Percentiles rank a stretch among this genome's conserved stretches.
Conservation (phyloP, 345 rosid genomes). For the Moringa oleifera region DNA sequence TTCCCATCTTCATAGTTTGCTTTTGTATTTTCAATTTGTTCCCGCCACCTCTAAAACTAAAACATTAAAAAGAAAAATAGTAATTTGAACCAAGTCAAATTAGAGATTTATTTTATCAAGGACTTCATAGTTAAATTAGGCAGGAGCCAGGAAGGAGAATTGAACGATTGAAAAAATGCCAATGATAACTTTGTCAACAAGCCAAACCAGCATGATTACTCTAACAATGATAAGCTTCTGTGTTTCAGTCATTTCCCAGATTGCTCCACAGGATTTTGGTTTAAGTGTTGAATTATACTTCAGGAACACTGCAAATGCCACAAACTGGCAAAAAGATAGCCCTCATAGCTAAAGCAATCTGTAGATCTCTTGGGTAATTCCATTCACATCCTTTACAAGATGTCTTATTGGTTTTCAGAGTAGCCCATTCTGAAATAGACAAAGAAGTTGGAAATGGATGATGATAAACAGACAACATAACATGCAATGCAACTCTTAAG, state of each 20-base stretch:
- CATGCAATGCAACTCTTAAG: neutral
- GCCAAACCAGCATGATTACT: neutral
- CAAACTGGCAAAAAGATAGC: neutral
- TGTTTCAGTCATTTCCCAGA: too few relatives aligned
- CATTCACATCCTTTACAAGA: neutral
- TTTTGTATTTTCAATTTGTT: too few relatives aligned
- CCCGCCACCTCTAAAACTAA: neutral
- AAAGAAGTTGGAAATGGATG: neutral
- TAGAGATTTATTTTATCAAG: too few relatives aligned
- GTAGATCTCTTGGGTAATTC: neutral
- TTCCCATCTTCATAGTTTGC: neutral
- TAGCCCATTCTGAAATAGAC: neutral
- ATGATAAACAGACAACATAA: neutral
- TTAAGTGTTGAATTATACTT: too few relatives aligned
- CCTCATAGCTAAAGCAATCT: neutral
- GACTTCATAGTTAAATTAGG: too few relatives aligned
- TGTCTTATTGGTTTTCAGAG: neutral
- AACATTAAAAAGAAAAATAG: neutral
- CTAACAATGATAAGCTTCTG: too few relatives aligned
- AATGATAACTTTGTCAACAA: neutral
- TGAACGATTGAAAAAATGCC: too few relatives aligned
- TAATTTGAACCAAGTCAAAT: too few relatives aligned
- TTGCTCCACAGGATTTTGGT: neutral
- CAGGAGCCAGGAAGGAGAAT: too few relatives aligned
- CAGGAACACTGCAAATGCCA: neutral